Conservation (phyloP, 352 stramenopile species). For the Globisporangium megalacanthum region DNA sequence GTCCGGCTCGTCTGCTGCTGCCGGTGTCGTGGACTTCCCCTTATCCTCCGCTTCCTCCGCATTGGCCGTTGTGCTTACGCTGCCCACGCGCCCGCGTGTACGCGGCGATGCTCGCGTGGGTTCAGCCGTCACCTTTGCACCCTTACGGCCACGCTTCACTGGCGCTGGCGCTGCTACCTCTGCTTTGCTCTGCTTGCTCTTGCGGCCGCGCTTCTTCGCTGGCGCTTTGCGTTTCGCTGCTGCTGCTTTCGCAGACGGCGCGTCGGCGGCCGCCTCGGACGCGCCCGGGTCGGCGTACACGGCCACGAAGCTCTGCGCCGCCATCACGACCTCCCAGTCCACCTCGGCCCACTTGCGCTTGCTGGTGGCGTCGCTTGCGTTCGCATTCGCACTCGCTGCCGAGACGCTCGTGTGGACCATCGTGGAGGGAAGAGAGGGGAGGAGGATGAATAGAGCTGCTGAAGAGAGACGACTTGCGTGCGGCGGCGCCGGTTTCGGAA, state of each 20-base stretch:
- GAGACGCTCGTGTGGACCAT: neutral
- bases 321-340: slow-evolving; percentile 66
- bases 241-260: neutral
- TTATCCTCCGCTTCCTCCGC: slow-evolving; percentile 5
- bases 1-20: slow-evolving; percentile 9
- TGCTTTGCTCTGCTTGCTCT: slow-evolving; percentile 7
- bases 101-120: neutral
- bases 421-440: neutral
- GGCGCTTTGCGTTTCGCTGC: slow-evolving; percentile 7
- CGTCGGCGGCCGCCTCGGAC: neutral
- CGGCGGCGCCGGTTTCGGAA: neutral
- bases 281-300: slow-evolving; percentile 29
- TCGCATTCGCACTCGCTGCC: neutral
- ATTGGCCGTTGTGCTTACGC: neutral
- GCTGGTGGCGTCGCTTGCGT: neutral
- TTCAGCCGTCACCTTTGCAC: neutral
- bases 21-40: neutral
- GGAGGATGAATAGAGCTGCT: neutral
- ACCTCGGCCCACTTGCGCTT: slow-evolving; percentile 70
- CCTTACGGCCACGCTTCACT: neutral
- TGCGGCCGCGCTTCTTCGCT: slow-evolving; percentile 5
- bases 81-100: neutral
- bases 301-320: slow-evolving; percentile 59
- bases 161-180: neutral
- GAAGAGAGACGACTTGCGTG: neutral